Base-by-base conservation (phyloP, 345 rosid species). In the Lepidium aucheri region DNA sequence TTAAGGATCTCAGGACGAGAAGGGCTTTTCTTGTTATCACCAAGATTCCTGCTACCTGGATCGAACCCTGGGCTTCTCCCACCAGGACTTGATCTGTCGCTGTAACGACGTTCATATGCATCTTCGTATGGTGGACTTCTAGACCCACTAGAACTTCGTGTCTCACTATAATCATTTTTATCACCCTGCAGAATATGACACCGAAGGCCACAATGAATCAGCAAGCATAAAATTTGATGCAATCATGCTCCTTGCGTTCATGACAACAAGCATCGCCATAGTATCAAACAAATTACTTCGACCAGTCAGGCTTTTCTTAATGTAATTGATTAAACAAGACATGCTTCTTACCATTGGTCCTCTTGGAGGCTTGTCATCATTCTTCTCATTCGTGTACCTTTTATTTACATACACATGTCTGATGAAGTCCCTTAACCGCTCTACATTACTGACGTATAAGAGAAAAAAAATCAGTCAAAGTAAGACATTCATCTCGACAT, bases 321-420 rank as follows among this genome's bases (percentile, higher is more conserved):
- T 13, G 52, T 46, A 44, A 55, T 0, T 47, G 44, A 58, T 9
- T 11, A 13, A 39, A 8, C 4, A 65, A 69, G 73, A 13, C 15
- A 32, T 24, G 26, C 11, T 53, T 65, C 85, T 72, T 63, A 93
- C 98, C 90, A 65, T 77, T 60, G 80, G 87, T 60, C 51, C 80
- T 72, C 82, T 84, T 50, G 88, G 95, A 80, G 95, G 90, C 82
- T 81, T 94, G 57, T 90, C 97, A 65, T 68, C 78, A 71, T 70
- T 82, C 79, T 77, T 87, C 49, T 83, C 97, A 61, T 93, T 91
- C 11, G 79, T 70, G 44, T 81, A 93, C 73, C 90, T 84, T 84
- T 82, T 80, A 75, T 88, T 94, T 67, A 90, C 97, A 65, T 90
- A 94, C 15, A 84, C 89, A 78, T 94, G 96, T 70, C 87, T 94